Percentiles rank a stretch among this genome's conserved stretches.
Evolutionary conservation across 1,284 basidiomycete species (phyloP).

Genomic region (Puccinia novopanici): DNA sequence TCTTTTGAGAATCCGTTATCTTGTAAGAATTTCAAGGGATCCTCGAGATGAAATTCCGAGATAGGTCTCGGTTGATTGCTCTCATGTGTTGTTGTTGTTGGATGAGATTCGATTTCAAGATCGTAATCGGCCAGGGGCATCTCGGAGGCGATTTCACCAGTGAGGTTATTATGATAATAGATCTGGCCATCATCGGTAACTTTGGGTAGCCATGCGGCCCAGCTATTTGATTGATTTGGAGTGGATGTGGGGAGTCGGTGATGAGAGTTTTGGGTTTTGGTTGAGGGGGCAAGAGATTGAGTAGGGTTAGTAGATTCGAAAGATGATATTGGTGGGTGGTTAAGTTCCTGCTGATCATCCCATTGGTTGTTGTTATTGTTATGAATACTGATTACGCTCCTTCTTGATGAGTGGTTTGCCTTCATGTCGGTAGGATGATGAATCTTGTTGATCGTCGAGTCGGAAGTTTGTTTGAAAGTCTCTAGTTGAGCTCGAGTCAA

Average conservation of each 20-base stretch:
- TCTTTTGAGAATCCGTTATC: slow-evolving; percentile 40
- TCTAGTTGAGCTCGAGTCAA: slow-evolving; percentile 58
- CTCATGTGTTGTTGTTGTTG: background rate
- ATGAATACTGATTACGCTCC: slow-evolving; percentile 42
- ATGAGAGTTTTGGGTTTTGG: slow-evolving; percentile 15
- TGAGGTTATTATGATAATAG: slow-evolving; percentile 88
- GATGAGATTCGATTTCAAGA: slow-evolving; percentile 24
- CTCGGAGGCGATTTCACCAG: slow-evolving; percentile 80
- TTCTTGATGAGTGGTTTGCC: slow-evolving; percentile 22
- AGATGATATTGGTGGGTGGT: background rate
- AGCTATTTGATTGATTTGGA: slow-evolving; percentile 31
- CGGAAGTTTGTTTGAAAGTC: background rate
- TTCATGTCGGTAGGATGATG: background rate
- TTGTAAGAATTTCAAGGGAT: slow-evolving; percentile 41
- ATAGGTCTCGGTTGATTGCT: background rate
- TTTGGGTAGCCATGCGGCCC: slow-evolving; percentile 56
- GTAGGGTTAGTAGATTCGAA: background rate
- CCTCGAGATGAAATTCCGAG: slow-evolving; percentile 12
- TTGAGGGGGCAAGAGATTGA: background rate
- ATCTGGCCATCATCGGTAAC: slow-evolving; percentile 65
- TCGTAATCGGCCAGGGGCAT: slow-evolving; percentile 64
- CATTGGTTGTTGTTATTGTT: slow-evolving; percentile 6
- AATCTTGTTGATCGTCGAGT: slow-evolving; percentile 21
- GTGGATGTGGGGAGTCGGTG: background rate
- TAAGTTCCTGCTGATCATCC: slow-evolving; percentile 28